Evolutionary conservation across 257 asterid genomes (phyloP), one percentile per base, ranked within the genome.

Genomic region (Solanum bulbocastanum): DNA sequence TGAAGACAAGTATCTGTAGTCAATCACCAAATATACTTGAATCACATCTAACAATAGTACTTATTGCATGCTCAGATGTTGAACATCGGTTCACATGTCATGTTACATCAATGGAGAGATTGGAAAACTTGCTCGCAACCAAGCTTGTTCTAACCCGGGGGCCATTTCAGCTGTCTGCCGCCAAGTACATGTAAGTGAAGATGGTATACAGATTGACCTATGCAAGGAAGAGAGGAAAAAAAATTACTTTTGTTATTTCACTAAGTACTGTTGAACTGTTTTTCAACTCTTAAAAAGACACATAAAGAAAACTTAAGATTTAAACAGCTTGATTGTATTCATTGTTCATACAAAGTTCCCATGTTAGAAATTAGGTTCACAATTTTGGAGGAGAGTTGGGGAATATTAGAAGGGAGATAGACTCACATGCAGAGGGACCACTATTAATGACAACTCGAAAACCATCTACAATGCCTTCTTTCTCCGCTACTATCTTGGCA

Each of bases 121-220:
- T 82, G 86, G 44, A 82, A 8, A 49, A 49, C 86, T 49, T 49
- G 22, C 86, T 18, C 11, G 0, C 69, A 44, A 82, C 69, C 86
- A 49, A 65, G 13, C 87, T 65, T 84, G 90, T 58, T 87, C 94
- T 90, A 96, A 83, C 99, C 99, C 52, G 99, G 94, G 10, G 99
- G 99, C 99, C 99, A 97, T 90, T 94, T 94, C 98, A 97, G 91
- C 91, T 96, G 98, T 90, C 99, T 95, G 75, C 96, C 98, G 6
- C 98, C 99, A 83, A 97, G 98, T 56, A 97, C 99, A 85, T 96
- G 99, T 88, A 97, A 90, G 93, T 97, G 99, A 89, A 97, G 93
- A 94, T 97, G 99, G 93, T 97, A 97, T 69, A 97, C 99, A 6
- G 98, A 94, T 93, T 97, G 98, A 91, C 98, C 98, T 96, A 14